Base-by-base conservation (phyloP, 768 basidiomycete genomes). In the Cyclocybe aegerita region DNA sequence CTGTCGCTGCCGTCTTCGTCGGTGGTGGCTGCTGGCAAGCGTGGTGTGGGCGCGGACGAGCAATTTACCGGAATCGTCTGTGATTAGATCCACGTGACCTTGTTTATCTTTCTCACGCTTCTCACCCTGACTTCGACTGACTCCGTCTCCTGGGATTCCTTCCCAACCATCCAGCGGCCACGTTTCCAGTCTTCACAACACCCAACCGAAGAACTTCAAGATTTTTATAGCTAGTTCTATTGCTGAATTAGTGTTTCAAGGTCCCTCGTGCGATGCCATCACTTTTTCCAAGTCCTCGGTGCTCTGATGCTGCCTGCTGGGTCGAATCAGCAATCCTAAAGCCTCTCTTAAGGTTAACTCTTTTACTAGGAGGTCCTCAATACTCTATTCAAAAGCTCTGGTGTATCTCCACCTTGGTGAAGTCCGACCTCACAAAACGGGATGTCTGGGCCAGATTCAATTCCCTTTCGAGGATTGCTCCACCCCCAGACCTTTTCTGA, bases 221-320 rank as follows among this genome's bases (percentile, higher is more conserved):
- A 9, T 2, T n/a, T 29, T 39, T 3, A 38, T 23, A 2, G 23
- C 46, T 38, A 17, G 29, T 23, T 36, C 14, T 10, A n/a, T 40
- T 29, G 33, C 39, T 14, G 29, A 43, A 32, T 36, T 11, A 34
- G 33, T 34, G 37, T 30, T 48, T 36, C 16, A 36, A 42, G 30
- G 46, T 34, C 3, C 34, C 29, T 39, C 16, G 44, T 52, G 44
- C 50, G 50, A 52, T 46, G 12, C 32, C 11, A 38, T 50, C 45
- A 46, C 36, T 14, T 37, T 46, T 42, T 44, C 43, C 33, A 55
- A 55, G 46, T 48, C 49, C 49, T 50, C 54, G 54, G 54, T 39
- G 37, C 11, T 33, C 35, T 42, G 30, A 30, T 43, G 12, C 39
- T 36, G 9, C 36, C 49, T 31, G 15, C n/a, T 30, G 30, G 35